Percentiles rank a stretch among this genome's conserved stretches.
Evolutionary conservation across 345 rosid genomes (phyloP).

Genomic region (Eucalyptus regnans): DNA sequence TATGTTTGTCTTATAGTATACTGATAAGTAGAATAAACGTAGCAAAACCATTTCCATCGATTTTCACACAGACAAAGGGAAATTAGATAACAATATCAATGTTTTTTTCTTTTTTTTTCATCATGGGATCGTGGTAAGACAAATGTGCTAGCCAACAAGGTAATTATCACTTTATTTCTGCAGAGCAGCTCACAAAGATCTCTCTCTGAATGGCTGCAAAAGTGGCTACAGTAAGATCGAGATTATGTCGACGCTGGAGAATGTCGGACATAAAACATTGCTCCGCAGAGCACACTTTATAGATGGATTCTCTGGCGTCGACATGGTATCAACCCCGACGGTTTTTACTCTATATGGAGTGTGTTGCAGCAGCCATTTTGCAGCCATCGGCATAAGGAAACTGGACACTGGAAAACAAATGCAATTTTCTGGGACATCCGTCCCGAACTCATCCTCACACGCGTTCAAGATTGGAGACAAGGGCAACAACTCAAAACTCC

Average conservation of each 20-base stretch:
- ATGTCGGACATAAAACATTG: too few species aligned
- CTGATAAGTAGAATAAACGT: neutral
- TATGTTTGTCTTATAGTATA: neutral
- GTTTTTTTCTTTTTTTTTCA: neutral
- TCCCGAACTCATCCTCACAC: neutral
- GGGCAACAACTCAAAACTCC: neutral
- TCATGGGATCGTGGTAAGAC: neutral
- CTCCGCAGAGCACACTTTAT: too few species aligned
- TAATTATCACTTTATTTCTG: neutral
- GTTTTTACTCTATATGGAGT: neutral
- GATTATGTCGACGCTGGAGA: neutral
- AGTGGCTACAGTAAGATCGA: neutral
- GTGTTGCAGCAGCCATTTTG: neutral
- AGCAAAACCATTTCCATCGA: neutral
- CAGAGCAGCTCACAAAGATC: neutral
- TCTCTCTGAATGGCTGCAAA: neutral
- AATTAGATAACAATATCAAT: neutral
- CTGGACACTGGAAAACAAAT: neutral
- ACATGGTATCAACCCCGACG: neutral
- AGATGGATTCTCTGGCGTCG: neutral
- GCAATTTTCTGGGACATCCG: neutral
- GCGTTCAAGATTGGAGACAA: neutral
- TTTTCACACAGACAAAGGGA: neutral
- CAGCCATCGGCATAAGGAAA: accelerated
- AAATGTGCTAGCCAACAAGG: neutral